Base-by-base conservation (phyloP, 2,329 filamentous ascomycete genomes). In the Emericellopsis cladophorae region DNA sequence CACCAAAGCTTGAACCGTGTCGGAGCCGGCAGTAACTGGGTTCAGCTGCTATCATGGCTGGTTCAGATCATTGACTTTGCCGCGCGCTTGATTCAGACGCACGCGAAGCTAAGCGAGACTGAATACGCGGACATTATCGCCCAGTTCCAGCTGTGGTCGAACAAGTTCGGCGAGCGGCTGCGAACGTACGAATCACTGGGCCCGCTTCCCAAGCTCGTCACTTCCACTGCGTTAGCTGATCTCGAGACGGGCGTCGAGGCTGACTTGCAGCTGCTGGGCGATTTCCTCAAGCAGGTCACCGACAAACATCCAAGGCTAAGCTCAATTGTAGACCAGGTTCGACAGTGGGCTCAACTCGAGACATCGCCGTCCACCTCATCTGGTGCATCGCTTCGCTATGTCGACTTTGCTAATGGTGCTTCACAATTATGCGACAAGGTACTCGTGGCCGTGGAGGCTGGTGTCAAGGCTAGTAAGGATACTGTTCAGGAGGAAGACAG, bases 361-460 rank as follows among this genome's bases (percentile, higher is more conserved):
- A 31, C 15, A 11, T 24, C 31, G 7, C 14, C 41, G 5, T 9
- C 51, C 7, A 42, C 49, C 8, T 12, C 39, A 4, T 33, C 39
- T 2, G 36, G 39, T 4, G 29, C 48, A 7, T 44, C 38, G 2
- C 42, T 49, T 21, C 49, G 55, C 15, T 44, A 65, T 14, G 47
- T 68, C 15, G 54, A 60, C 1, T 72, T 88, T 36, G 73, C 78
- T 34, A 60, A 69, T 12, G 64, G 69, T 4, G 58, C 87, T 2
- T 73, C 84, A 31, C 72, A 61, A 1, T 66, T 83, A n/a, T 74
- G 81, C 37, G 84, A 94, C 57, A 75, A 76, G 39, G 74, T 90
- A 23, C 76, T 95, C 2, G 82, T 90, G 31, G 81, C 84, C 1
- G 70, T 94, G 37, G 87, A 95, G 56, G 76, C 80, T 46, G 70